A percentile compares a stretch with the other conserved stretches of the same genome.
Evolutionary conservation across 2,329 filamentous ascomycete genomes (phyloP).

Genomic region (Didymella segeticola): DNA sequence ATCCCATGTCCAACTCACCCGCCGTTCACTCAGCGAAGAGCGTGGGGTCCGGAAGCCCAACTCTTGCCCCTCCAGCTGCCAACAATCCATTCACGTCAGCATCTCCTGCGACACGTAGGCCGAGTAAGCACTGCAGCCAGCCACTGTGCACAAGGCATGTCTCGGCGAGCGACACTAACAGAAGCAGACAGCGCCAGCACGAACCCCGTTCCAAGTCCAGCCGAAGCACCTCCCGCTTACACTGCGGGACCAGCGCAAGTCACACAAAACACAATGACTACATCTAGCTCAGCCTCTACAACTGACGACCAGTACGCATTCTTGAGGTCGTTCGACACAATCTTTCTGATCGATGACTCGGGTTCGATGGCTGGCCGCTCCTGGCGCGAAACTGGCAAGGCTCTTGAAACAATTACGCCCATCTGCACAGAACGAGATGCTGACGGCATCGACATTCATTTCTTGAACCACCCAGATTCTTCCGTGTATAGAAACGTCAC

Average conservation of each 20-base stretch:
- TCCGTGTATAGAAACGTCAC: constrained; percentile 71
- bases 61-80: constrained; percentile 23
- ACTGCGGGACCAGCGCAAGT: constrained; percentile 36
- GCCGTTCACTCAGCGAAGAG: background rate
- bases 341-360: constrained; percentile 93
- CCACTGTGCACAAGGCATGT: background rate
- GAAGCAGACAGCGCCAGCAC: constrained; percentile 35
- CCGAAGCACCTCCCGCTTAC: constrained; percentile 54
- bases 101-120: constrained; percentile 47
- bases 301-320: constrained; percentile 77
- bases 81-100: constrained; percentile 29
- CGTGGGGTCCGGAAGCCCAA: constrained; percentile 19
- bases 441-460: constrained; percentile 90
- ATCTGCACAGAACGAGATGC: constrained; percentile 80
- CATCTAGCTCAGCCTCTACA: constrained; percentile 5
- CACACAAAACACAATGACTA: constrained; percentile 1
- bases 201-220: constrained; percentile 35
- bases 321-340: constrained; percentile 79
- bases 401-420: constrained; percentile 76
- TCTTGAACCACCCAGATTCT: constrained; percentile 74
- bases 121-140: constrained; percentile 39
- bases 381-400: constrained; percentile 77
- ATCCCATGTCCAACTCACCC: constrained; percentile 17
- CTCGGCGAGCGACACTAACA: constrained; percentile 1
- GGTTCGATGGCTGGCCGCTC: constrained; percentile 79